phyloP scores from a whole-genome alignment of 352 stramenopile genomes.

The Globisporangium splendens region DNA sequence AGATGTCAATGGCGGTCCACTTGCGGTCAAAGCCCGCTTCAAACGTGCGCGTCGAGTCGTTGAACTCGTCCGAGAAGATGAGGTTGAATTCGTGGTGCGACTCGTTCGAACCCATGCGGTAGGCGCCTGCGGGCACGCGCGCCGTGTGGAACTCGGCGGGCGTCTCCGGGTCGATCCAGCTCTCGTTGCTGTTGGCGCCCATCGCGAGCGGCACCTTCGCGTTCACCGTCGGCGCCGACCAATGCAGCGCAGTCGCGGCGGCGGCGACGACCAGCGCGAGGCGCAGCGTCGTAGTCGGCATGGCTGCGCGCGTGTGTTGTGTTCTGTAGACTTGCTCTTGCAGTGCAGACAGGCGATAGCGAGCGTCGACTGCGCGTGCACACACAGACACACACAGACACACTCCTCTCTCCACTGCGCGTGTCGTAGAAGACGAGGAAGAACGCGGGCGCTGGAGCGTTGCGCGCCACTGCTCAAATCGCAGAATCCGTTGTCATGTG shows the following conservation, averaged over 20 bases:
- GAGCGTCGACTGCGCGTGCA: no score
- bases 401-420: no score
- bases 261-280: conserved; percentile 18
- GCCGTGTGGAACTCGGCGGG: conserved; percentile 42
- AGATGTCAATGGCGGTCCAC: conserved; percentile 96
- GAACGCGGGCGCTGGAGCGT: neutral
- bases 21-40: conserved; percentile 91
- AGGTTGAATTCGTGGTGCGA: conserved; percentile 66
- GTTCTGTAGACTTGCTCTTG: neutral
- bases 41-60: conserved; percentile 91
- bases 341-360: no score
- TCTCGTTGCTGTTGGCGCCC: conserved; percentile 28
- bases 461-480: neutral
- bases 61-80: conserved; percentile 98
- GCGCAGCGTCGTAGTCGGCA: conserved; percentile 15
- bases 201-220: conserved; percentile 24
- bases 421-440: neutral
- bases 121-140: conserved; percentile 37
- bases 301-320: neutral
- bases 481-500: neutral
- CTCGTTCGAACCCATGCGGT: conserved; percentile 22
- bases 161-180: conserved; percentile 84
- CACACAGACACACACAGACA: no score
- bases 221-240: neutral
- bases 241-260: conserved; percentile 11